These are phyloP conservation scores for Picea abies DNA, from an alignment of 83 land plant genomes.

Conservation along the genomic window DNA sequence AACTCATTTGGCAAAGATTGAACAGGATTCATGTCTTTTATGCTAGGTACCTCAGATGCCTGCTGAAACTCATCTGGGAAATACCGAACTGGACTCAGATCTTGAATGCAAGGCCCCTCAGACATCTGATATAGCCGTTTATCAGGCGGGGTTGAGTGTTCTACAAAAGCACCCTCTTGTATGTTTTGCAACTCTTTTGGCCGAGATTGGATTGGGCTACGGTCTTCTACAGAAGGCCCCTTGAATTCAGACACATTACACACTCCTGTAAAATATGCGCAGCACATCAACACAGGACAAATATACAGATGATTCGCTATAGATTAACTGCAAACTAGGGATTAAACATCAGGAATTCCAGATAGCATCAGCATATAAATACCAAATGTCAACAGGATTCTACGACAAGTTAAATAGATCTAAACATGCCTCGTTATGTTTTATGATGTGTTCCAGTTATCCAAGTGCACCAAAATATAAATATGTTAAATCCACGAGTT, in stretches of 20 bases:
- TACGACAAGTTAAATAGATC: no score
- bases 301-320: no score
- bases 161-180: not conserved
- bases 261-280: no score
- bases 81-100: not conserved
- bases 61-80: not conserved
- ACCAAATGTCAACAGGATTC: no score
- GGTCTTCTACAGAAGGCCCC: slow-evolving; percentile 6
- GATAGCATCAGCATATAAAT: no score
- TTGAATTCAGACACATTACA: not conserved
- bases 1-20: not conserved
- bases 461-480: no score
- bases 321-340: no score
- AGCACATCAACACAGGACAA: no score
- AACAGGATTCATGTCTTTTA: not conserved
- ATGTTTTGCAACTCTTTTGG: slow-evolving; percentile 1
- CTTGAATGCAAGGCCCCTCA: not conserved
- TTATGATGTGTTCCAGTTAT: no score
- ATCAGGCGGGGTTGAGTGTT: not conserved
- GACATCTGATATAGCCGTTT: not conserved
- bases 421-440: no score
- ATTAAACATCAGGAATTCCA: no score
- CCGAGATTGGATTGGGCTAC: not conserved
- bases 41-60: not conserved
- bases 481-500: no score